Evolutionary conservation across 495 filamentous ascomycete genomes (phyloP).

Genomic region (Podospora pseudopauciseta): DNA sequence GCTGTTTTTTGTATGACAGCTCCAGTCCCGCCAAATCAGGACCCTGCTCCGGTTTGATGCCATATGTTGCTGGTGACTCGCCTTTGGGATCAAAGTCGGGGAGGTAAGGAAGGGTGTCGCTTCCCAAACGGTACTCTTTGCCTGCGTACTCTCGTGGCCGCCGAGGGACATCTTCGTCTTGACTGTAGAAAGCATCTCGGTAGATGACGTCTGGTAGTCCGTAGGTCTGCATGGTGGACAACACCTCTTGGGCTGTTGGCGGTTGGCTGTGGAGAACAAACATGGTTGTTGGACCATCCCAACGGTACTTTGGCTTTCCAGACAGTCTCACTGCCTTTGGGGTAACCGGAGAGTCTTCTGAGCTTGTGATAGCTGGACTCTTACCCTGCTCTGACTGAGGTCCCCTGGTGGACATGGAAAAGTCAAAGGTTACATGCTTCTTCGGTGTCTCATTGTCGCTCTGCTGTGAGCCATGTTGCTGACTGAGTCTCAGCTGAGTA

Average conservation of each 20-base stretch:
- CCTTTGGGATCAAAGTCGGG: constrained; percentile 73
- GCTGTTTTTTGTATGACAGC: constrained; percentile 45
- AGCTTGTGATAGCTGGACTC: constrained; percentile 9
- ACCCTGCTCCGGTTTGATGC: constrained; percentile 44
- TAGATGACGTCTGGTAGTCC: constrained; percentile 60
- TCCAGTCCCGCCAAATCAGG: constrained; percentile 52
- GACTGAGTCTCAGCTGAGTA: constrained; percentile 65
- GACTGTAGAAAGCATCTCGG: constrained; percentile 81
- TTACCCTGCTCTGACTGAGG: not conserved
- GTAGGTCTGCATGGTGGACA: constrained; percentile 42
- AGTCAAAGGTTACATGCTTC: constrained; percentile 42
- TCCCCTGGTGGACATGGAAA: constrained; percentile 19
- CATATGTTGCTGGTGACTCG: constrained; percentile 51
- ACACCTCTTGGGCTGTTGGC: constrained; percentile 38
- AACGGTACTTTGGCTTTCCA: constrained; percentile 13
- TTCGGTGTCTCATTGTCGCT: constrained; percentile 33
- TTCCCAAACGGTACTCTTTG: constrained; percentile 75
- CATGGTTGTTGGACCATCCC: constrained; percentile 24
- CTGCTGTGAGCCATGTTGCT: constrained; percentile 51
- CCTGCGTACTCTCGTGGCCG: constrained; percentile 81
- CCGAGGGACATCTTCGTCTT: constrained; percentile 82
- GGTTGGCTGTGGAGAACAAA: constrained; percentile 32
- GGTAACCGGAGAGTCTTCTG: not conserved
- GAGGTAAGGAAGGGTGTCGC: constrained; percentile 69
- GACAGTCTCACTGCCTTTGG: not conserved